Percentiles rank a stretch among this genome's conserved stretches.
Conservation (phyloP, 352 stramenopile genomes). For the Phytopythium sindhum region DNA sequence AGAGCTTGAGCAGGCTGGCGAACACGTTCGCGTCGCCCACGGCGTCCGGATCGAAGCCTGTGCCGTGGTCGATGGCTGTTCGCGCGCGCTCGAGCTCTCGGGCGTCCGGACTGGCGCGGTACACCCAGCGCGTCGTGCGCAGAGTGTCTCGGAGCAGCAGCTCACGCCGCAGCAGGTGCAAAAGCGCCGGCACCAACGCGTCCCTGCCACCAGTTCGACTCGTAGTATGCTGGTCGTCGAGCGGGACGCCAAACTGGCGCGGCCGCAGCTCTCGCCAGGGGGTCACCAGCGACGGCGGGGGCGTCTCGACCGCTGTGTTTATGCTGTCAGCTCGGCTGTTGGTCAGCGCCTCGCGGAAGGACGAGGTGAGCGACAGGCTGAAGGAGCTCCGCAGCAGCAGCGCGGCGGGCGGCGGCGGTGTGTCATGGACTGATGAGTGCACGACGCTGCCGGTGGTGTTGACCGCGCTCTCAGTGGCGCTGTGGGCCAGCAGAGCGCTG, state of each 20-base stretch:
- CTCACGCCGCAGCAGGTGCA: slow-evolving; percentile 55
- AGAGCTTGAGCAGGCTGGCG: slow-evolving; percentile 60
- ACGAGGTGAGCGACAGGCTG: slow-evolving; percentile 4
- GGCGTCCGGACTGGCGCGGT: slow-evolving; percentile 48
- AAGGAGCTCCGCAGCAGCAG: slow-evolving; percentile 7
- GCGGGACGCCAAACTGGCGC: slow-evolving; percentile 45
- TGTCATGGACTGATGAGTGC: background rate
- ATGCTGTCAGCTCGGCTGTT: slow-evolving; percentile 1
- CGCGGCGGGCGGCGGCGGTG: background rate
- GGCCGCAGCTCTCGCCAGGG: background rate
- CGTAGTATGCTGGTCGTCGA: slow-evolving; percentile 12
- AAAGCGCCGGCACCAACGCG: slow-evolving; percentile 38
- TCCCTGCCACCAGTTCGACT: slow-evolving; percentile 8
- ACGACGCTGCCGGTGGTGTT: background rate
- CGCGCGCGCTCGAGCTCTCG: slow-evolving; percentile 38
- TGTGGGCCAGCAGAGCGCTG: background rate
- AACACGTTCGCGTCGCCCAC: slow-evolving; percentile 49
- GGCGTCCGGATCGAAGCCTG: slow-evolving; percentile 27
- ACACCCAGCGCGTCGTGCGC: slow-evolving; percentile 46
- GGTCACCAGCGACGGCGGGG: too few species aligned
- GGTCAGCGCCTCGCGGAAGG: slow-evolving; percentile 4
- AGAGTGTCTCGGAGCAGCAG: slow-evolving; percentile 41
- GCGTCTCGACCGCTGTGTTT: background rate
- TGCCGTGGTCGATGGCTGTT: slow-evolving; percentile 39
- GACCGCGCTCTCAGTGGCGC: background rate